phyloP scores from a whole-genome alignment of 768 basidiomycete species.

The Paxillus involutus region DNA sequence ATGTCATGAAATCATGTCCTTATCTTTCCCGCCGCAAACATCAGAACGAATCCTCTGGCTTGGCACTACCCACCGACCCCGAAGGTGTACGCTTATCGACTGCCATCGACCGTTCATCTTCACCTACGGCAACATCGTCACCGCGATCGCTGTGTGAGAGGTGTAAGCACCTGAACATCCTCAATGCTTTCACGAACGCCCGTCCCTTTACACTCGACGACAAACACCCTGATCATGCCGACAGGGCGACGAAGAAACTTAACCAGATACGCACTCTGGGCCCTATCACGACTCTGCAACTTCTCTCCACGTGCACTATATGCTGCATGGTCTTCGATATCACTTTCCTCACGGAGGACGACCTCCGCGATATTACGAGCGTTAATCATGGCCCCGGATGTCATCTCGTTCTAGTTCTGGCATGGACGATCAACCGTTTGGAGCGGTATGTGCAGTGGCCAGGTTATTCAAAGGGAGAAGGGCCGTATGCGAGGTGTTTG shows the following conservation, averaged over 20 bases:
- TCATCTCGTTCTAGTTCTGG: not conserved
- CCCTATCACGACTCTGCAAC: not conserved
- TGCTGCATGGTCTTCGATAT: conserved; percentile 14
- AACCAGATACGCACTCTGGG: conserved; percentile 2
- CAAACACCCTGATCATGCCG: not conserved
- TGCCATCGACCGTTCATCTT: not conserved
- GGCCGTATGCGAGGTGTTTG: conserved; percentile 9
- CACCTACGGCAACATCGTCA: not conserved
- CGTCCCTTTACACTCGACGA: conserved; percentile 3
- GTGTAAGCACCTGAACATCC: not conserved
- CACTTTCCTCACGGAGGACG: not conserved
- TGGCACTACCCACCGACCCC: not conserved
- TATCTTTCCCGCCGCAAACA: not conserved
- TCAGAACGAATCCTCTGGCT: not conserved
- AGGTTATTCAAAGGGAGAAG: not conserved
- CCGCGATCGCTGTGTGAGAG: not conserved
- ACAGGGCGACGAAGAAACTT: conserved; percentile 1
- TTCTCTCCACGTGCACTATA: conserved; percentile 9
- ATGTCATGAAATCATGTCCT: conserved; percentile 5
- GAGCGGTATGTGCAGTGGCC: not conserved
- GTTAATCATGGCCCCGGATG: not conserved
- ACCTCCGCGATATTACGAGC: not conserved
- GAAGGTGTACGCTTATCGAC: not conserved
- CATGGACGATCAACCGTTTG: not conserved
- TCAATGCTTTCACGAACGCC: not conserved